phyloP scores from a whole-genome alignment of 805 yeast genomes.

The Suhomyces tanzawaensis region DNA sequence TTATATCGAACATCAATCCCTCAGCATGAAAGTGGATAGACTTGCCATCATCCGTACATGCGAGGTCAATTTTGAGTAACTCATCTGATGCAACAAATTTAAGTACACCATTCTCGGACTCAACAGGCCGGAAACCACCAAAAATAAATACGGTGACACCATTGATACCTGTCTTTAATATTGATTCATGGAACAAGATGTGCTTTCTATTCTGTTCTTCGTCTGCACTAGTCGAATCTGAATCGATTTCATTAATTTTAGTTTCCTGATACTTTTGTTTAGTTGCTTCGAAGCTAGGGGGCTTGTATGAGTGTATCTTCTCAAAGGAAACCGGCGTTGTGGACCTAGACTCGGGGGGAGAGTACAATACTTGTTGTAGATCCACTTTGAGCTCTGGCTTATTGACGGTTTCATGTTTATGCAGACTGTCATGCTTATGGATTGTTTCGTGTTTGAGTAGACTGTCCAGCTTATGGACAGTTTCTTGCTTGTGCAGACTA shows the following conservation, averaged over 20 bases:
- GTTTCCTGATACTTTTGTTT: background rate
- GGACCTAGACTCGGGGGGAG: constrained; percentile 1
- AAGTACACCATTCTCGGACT: constrained; percentile 14
- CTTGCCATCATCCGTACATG: constrained; percentile 18
- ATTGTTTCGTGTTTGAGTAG: background rate
- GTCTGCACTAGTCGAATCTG: background rate
- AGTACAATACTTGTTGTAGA: too few species aligned
- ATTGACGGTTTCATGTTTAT: background rate
- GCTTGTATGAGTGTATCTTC: too few species aligned
- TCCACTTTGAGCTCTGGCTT: background rate
- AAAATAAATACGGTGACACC: constrained; percentile 32
- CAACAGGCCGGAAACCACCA: constrained; percentile 34
- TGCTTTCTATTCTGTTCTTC: background rate
- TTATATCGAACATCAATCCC: constrained; percentile 17
- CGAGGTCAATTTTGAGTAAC: constrained; percentile 34
- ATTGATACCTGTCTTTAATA: constrained; percentile 9
- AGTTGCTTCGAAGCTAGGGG: background rate
- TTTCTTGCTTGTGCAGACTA: too few species aligned
- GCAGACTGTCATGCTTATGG: too few species aligned
- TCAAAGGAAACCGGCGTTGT: constrained; percentile 1
- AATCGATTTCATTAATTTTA: background rate
- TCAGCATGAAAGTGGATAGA: constrained; percentile 17
- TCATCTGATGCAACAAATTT: constrained; percentile 32
- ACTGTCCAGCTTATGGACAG: background rate
- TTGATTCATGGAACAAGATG: constrained; percentile 9